Percentiles rank a stretch among this genome's conserved stretches.
These are phyloP conservation scores for Aspergillus bombycis DNA, from an alignment of 2,329 filamentous ascomycete genomes.

Conservation along the genomic window DNA sequence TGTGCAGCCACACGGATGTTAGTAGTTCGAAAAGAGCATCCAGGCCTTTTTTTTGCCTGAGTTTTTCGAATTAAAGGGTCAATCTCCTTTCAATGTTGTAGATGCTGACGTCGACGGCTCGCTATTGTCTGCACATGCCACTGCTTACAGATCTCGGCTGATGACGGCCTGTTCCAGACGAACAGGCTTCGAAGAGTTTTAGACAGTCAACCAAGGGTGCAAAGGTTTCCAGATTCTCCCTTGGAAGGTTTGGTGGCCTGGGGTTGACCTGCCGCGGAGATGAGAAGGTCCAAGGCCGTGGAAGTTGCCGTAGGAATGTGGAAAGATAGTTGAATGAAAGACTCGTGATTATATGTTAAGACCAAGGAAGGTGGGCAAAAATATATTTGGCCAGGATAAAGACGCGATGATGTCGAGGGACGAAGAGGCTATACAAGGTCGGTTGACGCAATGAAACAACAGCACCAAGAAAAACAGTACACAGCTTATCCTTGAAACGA, in stretches of 20 bases:
- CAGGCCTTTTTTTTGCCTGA: not conserved
- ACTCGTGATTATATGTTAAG: not conserved
- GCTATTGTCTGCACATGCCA: not conserved
- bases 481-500: slow-evolving; percentile 1
- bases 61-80: not conserved
- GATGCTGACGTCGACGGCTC: not conserved
- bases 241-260: not conserved
- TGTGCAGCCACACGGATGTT: slow-evolving; percentile 2
- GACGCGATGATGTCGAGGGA: not conserved
- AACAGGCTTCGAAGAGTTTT: not conserved
- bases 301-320: not conserved
- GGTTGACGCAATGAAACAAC: not conserved
- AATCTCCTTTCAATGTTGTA: not conserved
- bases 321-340: not conserved
- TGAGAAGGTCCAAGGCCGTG: not conserved
- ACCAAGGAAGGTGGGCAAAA: not conserved
- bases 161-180: not conserved
- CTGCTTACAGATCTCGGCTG: not conserved
- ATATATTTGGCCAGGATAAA: not conserved
- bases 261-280: not conserved
- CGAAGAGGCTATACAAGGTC: not conserved
- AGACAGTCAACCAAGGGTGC: not conserved
- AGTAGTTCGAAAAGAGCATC: not conserved
- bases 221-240: not conserved
- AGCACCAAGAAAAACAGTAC: not conserved